Base-by-base conservation (phyloP, 345 rosid genomes). In the Firmiana major region DNA sequence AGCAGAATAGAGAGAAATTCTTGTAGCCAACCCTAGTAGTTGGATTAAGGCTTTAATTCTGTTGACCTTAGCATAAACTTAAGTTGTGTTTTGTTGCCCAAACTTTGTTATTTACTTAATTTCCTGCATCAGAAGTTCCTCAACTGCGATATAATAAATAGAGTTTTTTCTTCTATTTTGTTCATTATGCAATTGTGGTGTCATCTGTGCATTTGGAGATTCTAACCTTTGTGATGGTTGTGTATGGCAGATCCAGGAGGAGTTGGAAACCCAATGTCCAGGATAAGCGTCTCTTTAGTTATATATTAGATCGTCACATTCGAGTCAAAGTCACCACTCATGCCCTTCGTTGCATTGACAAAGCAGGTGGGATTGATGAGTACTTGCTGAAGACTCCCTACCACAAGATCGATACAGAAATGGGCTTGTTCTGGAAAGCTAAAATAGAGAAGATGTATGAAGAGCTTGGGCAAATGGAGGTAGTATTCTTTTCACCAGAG, bases 351-450 rank as follows among this genome's bases (percentile, higher is more conserved):
- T 96, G 97, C 93, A 90, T 96, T 19, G 99, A 96, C 85, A 96
- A 93, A 84, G 98, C 91, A 57, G 99, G 97, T 62, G 99, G 99
- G 21, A 87, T 93, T n/a, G 99, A 96, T 55, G 99, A 96, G 88
- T 96, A 96, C 83, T 80, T 96, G 77, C 88, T 96, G 38, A 93
- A 89, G 83, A 93, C 97, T 75, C 99, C 99, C 6, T 96, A 93
- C 85, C 89, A 91, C 19, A 93, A 93, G 84, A 93, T 96, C 97
- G 93, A 93, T 84, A 90, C 98, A 4, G 97, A 93, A 80, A 86
- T 90, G 88, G 98, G 98, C 68, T 88, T 96, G 19, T 85, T 75
- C 73, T 96, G 98, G 99, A 96, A 96, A 85, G 78, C 97, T 59
- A 93, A 93, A 85, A 88, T 96, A 2, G 98, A 96, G 89, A 88